These are phyloP conservation scores for Mortierella sp. DNA, from an alignment of 371 early-diverging fungal genomes.

Conservation along the genomic window DNA sequence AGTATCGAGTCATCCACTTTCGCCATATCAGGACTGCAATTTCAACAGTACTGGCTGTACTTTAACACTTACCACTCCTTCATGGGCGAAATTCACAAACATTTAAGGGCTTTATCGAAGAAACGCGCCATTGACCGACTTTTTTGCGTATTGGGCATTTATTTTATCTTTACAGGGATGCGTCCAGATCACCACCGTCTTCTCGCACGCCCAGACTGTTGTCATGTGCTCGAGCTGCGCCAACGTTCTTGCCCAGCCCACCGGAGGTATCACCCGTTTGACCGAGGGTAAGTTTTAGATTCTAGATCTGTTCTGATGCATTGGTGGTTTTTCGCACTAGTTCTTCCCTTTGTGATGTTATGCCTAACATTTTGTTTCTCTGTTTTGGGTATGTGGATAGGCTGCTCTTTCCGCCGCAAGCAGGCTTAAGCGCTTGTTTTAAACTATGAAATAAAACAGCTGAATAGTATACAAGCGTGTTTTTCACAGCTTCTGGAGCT, in stretches of 20 bases:
- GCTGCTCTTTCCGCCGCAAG: slow-evolving; percentile 61
- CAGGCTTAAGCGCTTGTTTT: slow-evolving; percentile 54
- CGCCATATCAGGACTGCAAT: too few species aligned
- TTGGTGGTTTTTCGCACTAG: not conserved
- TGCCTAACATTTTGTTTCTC: not conserved
- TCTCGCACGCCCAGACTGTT: slow-evolving; percentile 99
- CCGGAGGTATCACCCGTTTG: slow-evolving; percentile 99
- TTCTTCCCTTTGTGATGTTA: not conserved
- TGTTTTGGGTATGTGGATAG: slow-evolving; percentile 15
- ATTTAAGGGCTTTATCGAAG: not conserved
- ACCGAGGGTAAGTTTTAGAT: slow-evolving; percentile 79
- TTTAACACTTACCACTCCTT: not conserved
- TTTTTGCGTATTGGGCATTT: not conserved
- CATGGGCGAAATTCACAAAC: not conserved
- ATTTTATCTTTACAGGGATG: slow-evolving; percentile 75
- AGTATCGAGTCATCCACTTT: too few species aligned
- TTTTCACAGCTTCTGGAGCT: not conserved
- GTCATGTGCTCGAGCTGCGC: slow-evolving; percentile 98
- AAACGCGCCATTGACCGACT: slow-evolving; percentile 4
- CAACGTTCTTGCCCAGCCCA: slow-evolving; percentile 98
- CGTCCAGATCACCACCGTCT: slow-evolving; percentile 98
- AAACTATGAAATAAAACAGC: slow-evolving; percentile 48
- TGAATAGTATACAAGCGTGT: slow-evolving; percentile 26
- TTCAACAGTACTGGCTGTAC: not conserved
- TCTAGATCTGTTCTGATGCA: not conserved